Base-by-base conservation (phyloP, 2,329 filamentous ascomycete species). In the Colletotrichum tropicale region DNA sequence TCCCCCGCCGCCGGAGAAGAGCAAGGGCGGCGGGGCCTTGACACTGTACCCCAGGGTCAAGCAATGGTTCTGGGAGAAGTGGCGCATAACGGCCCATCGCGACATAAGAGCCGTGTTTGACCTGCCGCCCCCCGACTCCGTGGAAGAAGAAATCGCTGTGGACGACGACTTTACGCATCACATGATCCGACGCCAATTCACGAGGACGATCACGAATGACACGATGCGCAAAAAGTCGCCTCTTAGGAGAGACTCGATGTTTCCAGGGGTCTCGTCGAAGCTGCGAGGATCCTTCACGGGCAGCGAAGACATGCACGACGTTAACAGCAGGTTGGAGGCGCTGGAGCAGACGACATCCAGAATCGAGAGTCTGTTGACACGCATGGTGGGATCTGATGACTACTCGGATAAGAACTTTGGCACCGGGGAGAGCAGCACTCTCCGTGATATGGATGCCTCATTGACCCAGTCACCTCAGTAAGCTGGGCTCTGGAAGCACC, bases 51-150 rank as follows among this genome's bases (percentile, higher is more conserved):
- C 78, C 62, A 80, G 80, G 64, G 78, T 78, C 18, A 80, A 80
- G 76, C 86, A 83, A 55, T 88, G 87, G 77, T 93, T 94, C 80
- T 94, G 93, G 91, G 90, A 93, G 78, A 91, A 90, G 82, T 93
- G 90, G 86, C 89, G 90, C 62, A 91, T 96, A 81, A 93, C 92
- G 8, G 92, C 92, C 10, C 93, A 95, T 81, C 90, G 93, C 24
- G 94, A 95, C 81, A 88, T 96, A 38, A 91, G 93, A 61, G 90
- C 92, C 13, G 94, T 95, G 3, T 96, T 96, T 77, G 92, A 95
- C 67, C 88, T 93, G 30, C 89, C 93, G 55, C 93, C 93, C 7
- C 94, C 94, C 3, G 90, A 93, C 65, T 87, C 86, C 34, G 87
- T 92, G 6, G 86, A 89, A 65, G 85, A 89, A 16, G 90, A 91